Percentiles rank a stretch among this genome's conserved stretches.
These are phyloP conservation scores for Hymenoscyphus repandus DNA, from an alignment of 2,329 filamentous ascomycete species.

Conservation along the genomic window DNA sequence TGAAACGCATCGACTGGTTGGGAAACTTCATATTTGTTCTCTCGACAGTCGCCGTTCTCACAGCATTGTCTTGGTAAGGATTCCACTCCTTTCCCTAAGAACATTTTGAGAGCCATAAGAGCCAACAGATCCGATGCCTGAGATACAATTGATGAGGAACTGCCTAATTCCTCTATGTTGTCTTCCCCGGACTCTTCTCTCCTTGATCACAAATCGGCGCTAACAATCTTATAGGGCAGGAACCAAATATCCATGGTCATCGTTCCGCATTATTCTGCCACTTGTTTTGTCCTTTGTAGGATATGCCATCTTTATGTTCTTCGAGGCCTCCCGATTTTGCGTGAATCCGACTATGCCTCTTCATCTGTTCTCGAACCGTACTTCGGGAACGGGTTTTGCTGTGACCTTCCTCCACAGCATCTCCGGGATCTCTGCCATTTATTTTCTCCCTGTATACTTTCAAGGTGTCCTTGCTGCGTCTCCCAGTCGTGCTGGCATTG, in stretches of 20 bases:
- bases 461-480: background rate
- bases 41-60: slow-evolving; percentile 36
- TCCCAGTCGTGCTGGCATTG: background rate
- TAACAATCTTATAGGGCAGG: too few relatives aligned
- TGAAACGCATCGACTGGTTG: slow-evolving; percentile 36
- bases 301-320: background rate
- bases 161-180: too few relatives aligned
- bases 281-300: slow-evolving; percentile 30
- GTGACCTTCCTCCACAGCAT: slow-evolving; percentile 13
- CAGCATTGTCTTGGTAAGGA: slow-evolving; percentile 31
- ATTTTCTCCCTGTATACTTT: slow-evolving; percentile 6
- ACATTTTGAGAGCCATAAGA: too few relatives aligned
- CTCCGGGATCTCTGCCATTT: background rate
- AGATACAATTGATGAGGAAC: too few relatives aligned
- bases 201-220: too few relatives aligned
- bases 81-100: too few relatives aligned
- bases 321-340: background rate
- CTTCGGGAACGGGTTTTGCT: slow-evolving; percentile 32
- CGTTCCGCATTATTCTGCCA: slow-evolving; percentile 25
- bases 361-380: background rate
- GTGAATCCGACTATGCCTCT: background rate
- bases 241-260: slow-evolving; percentile 4
- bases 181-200: too few relatives aligned
- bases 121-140: too few relatives aligned
- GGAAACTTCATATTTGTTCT: slow-evolving; percentile 40